Conservation (phyloP, 163 green algal genomes). For the Volvox carteri region DNA sequence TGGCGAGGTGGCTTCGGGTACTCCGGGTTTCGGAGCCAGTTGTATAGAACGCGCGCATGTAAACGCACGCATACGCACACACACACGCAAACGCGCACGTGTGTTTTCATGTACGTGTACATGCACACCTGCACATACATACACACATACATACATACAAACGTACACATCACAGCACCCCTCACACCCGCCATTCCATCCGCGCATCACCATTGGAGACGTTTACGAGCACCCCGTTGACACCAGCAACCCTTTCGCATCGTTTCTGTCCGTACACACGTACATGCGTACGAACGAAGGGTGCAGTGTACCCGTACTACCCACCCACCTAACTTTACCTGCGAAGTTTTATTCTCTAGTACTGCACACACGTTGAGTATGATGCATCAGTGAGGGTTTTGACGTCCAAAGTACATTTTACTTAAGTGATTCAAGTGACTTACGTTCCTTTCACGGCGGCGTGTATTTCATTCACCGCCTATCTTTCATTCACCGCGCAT, state of each 20-base stretch:
- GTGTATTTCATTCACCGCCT: too few species aligned
- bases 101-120: not conserved
- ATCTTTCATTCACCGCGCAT: too few species aligned
- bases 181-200: not conserved
- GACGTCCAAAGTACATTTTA: too few species aligned
- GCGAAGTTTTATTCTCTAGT: not conserved
- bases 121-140: not conserved
- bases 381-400: not conserved
- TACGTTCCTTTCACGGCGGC: not conserved
- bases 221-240: not conserved
- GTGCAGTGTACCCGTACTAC: not conserved
- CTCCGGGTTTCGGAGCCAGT: slow-evolving; percentile 61
- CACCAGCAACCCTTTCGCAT: not conserved
- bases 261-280: not conserved
- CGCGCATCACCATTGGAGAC: not conserved
- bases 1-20: slow-evolving; percentile 63
- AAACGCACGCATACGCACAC: not conserved
- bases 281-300: not conserved
- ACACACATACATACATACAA: not conserved
- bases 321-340: not conserved
- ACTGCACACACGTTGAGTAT: not conserved
- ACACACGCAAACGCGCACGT: not conserved
- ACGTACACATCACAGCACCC: not conserved
- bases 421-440: too few species aligned
- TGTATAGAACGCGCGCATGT: slow-evolving; percentile 82